Conservation (phyloP, 805 yeast species). For the Wickerhamomyces sydowiorum region DNA sequence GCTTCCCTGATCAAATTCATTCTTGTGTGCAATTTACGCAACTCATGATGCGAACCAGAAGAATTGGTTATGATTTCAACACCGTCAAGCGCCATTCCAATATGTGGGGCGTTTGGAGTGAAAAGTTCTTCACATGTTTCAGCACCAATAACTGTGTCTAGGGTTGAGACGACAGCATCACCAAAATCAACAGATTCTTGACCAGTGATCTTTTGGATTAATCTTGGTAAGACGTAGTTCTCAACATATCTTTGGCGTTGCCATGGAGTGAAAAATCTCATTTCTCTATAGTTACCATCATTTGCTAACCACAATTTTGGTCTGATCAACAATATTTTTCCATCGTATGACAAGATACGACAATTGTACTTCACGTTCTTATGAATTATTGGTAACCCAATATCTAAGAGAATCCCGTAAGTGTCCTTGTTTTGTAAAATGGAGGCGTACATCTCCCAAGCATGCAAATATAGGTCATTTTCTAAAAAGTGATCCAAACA, state of each 20-base stretch:
- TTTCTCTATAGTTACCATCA: slow-evolving; percentile 97
- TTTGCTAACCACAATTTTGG: slow-evolving; percentile 94
- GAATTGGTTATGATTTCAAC: slow-evolving; percentile 97
- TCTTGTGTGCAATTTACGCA: slow-evolving; percentile 82
- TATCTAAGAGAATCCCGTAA: slow-evolving; percentile 73
- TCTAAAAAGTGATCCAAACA: slow-evolving; percentile 93
- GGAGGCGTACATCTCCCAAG: slow-evolving; percentile 91
- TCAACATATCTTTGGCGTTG: slow-evolving; percentile 71
- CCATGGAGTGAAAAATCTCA: slow-evolving; percentile 98
- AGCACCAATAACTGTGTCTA: slow-evolving; percentile 89
- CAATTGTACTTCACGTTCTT: slow-evolving; percentile 89
- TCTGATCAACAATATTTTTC: slow-evolving; percentile 74
- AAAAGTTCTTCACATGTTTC: slow-evolving; percentile 98
- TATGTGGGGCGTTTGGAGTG: slow-evolving; percentile 95
- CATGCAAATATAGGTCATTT: slow-evolving; percentile 79
- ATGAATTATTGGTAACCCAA: slow-evolving; percentile 92
- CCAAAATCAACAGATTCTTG: slow-evolving; percentile 76
- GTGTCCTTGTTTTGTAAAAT: slow-evolving; percentile 66
- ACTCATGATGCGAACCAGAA: slow-evolving; percentile 96
- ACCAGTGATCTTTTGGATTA: slow-evolving; percentile 58
- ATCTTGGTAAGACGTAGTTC: slow-evolving; percentile 63
- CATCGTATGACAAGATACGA: slow-evolving; percentile 75
- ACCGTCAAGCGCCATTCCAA: slow-evolving; percentile 87
- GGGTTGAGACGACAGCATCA: slow-evolving; percentile 79
- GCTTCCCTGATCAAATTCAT: slow-evolving; percentile 85